Evolutionary conservation across 805 yeast genomes (phyloP).

Genomic region (Suhomyces sp.): DNA sequence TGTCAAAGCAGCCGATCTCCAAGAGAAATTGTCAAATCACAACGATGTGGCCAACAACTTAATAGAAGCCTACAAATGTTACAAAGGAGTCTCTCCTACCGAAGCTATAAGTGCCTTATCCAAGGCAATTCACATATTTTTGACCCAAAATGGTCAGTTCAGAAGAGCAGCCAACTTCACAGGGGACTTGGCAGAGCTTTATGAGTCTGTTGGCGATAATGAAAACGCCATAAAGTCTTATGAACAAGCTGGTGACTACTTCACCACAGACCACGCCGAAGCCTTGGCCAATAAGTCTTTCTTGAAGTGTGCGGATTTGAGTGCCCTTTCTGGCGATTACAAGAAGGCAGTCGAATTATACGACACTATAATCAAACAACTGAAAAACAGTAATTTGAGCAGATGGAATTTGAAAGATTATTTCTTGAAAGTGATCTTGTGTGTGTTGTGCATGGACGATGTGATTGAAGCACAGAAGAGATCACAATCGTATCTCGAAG

Average conservation of each 20-base stretch:
- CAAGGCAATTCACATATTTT: conserved; percentile 75
- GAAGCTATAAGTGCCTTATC: conserved; percentile 76
- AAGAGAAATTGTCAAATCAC: conserved; percentile 66
- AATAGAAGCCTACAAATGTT: conserved; percentile 88
- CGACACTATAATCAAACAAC: conserved; percentile 73
- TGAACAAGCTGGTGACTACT: conserved; percentile 96
- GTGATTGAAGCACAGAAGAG: conserved; percentile 80
- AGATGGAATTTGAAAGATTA: conserved; percentile 94
- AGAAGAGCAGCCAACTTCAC: conserved; percentile 94
- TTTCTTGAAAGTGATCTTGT: conserved; percentile 76
- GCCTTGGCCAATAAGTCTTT: conserved; percentile 87
- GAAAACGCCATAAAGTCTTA: conserved; percentile 71
- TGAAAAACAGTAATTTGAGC: conserved; percentile 69
- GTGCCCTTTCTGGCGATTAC: conserved; percentile 68
- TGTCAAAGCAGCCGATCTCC: conserved; percentile 80
- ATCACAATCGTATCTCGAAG: conserved; percentile 55
- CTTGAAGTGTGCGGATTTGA: conserved; percentile 84
- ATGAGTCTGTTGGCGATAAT: conserved; percentile 68
- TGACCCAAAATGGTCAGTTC: conserved; percentile 86
- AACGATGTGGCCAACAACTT: conserved; percentile 91
- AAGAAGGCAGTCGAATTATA: conserved; percentile 71
- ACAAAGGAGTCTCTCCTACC: conserved; percentile 65
- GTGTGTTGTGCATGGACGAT: conserved; percentile 82
- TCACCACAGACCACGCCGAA: conserved; percentile 86
- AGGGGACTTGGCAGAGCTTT: conserved; percentile 83